A percentile compares a stretch with the other conserved stretches of the same genome.
These are phyloP conservation scores for Termitomyces sp. DNA, from an alignment of 768 basidiomycete genomes.

Conservation along the genomic window DNA sequence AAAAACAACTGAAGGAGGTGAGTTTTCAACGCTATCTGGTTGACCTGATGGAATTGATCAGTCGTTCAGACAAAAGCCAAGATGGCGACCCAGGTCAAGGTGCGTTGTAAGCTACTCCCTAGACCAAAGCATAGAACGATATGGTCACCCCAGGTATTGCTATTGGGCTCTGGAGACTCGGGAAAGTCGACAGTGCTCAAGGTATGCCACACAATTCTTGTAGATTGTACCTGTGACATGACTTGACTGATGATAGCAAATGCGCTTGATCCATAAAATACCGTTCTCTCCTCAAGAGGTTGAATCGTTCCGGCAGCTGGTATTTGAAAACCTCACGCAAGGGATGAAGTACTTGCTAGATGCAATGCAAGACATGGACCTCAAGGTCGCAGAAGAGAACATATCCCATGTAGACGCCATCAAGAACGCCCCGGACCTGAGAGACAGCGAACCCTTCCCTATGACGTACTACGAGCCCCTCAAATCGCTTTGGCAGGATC, in stretches of 20 bases:
- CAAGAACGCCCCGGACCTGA: slow-evolving; percentile 63
- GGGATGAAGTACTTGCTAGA: slow-evolving; percentile 82
- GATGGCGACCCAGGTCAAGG: slow-evolving; percentile 74
- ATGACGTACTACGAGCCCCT: slow-evolving; percentile 60
- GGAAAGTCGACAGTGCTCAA: slow-evolving; percentile 93
- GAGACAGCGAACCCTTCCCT: slow-evolving; percentile 81
- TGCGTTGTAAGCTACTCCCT: slow-evolving; percentile 20
- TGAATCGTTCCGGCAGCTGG: slow-evolving; percentile 86
- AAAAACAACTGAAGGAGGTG: slow-evolving; percentile 76
- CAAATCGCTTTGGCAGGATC: slow-evolving; percentile 71
- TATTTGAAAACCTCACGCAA: slow-evolving; percentile 87
- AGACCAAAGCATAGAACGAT: not conserved
- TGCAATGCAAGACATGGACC: slow-evolving; percentile 85
- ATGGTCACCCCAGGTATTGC: slow-evolving; percentile 52
- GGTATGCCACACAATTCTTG: slow-evolving; percentile 32
- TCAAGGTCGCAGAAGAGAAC: slow-evolving; percentile 65
- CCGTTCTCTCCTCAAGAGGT: slow-evolving; percentile 80
- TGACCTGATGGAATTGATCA: not conserved
- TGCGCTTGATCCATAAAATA: slow-evolving; percentile 89
- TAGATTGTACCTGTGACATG: not conserved
- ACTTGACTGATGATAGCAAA: slow-evolving; percentile 60
- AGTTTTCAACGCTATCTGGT: slow-evolving; percentile 17
- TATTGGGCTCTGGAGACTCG: slow-evolving; percentile 90
- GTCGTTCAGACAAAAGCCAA: slow-evolving; percentile 64
- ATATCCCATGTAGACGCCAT: slow-evolving; percentile 54